Evolutionary conservation across 192 early-diverging fungal species (phyloP).

Genomic region (Geranomyces variabilis): DNA sequence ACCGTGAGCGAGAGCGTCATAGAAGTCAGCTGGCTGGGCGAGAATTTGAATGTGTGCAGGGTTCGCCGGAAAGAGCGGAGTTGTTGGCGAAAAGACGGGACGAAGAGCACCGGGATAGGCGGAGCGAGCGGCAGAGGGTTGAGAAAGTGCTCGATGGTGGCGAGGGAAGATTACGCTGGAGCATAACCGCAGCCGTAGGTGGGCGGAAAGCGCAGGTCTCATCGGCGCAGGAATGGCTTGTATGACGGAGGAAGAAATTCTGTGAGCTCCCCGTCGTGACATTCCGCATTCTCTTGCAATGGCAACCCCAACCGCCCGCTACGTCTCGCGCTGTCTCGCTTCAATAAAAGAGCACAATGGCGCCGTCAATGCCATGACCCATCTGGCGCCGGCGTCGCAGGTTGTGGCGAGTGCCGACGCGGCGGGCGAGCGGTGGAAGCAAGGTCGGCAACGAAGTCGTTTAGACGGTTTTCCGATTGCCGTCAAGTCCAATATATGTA

Average conservation of each 20-base stretch:
- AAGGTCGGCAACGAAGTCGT: slow-evolving; percentile 27
- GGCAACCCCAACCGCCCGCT: too few relatives aligned
- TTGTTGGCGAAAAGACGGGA: not conserved
- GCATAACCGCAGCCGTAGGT: too few relatives aligned
- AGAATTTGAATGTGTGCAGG: slow-evolving; percentile 46
- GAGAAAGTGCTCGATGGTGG: too few relatives aligned
- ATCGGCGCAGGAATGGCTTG: too few relatives aligned
- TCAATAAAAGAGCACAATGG: not conserved
- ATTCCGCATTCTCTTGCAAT: too few relatives aligned
- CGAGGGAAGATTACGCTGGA: too few relatives aligned
- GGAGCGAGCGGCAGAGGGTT: too few relatives aligned
- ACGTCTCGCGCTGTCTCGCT: not conserved
- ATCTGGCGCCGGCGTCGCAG: not conserved
- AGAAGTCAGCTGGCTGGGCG: slow-evolving; percentile 59
- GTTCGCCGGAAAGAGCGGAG: slow-evolving; percentile 25
- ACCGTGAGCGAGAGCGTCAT: slow-evolving; percentile 38
- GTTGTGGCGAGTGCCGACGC: not conserved
- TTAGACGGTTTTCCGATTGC: slow-evolving; percentile 71
- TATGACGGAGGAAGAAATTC: too few relatives aligned
- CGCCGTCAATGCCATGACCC: slow-evolving; percentile 5
- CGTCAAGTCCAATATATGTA: slow-evolving; percentile 84
- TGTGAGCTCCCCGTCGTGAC: too few relatives aligned
- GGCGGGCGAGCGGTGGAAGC: slow-evolving; percentile 15
- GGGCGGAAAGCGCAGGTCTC: too few relatives aligned
- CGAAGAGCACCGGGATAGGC: not conserved